These are phyloP conservation scores for Pythium apleroticum DNA, from an alignment of 352 stramenopile species.

Conservation along the genomic window DNA sequence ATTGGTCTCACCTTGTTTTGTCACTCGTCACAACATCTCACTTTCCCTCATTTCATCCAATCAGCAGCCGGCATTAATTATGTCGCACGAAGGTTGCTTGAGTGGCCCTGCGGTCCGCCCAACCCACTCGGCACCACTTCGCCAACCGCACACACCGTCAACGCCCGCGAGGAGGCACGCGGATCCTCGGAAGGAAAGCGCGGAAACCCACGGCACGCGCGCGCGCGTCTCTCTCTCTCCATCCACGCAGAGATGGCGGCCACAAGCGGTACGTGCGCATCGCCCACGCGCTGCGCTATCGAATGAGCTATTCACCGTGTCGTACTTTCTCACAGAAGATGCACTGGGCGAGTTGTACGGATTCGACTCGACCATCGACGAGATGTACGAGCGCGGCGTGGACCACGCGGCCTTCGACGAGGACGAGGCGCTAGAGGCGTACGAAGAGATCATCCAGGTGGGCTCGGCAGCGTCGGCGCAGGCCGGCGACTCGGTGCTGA, in stretches of 20 bases:
- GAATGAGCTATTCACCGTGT: constrained; percentile 10
- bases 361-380: constrained; percentile 67
- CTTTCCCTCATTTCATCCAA: neutral
- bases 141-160: neutral
- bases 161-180: constrained; percentile 2
- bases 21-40: neutral
- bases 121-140: neutral
- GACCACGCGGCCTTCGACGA: constrained; percentile 63
- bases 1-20: neutral
- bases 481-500: constrained; percentile 51
- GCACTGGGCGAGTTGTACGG: constrained; percentile 61
- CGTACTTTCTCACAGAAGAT: constrained; percentile 29
- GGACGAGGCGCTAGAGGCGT: constrained; percentile 69
- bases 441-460: constrained; percentile 70
- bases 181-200: neutral
- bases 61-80: neutral
- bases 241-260: constrained; percentile 15
- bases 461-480: constrained; percentile 28
- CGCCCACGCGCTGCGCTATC: neutral
- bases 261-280: constrained; percentile 22
- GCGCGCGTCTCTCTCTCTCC: neutral
- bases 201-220: neutral
- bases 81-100: neutral
- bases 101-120: neutral
- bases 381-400: constrained; percentile 43